Percentiles rank a stretch among this genome's conserved stretches.
phyloP scores from a whole-genome alignment of 495 filamentous ascomycete genomes.

The Pyrenula aspistea region DNA sequence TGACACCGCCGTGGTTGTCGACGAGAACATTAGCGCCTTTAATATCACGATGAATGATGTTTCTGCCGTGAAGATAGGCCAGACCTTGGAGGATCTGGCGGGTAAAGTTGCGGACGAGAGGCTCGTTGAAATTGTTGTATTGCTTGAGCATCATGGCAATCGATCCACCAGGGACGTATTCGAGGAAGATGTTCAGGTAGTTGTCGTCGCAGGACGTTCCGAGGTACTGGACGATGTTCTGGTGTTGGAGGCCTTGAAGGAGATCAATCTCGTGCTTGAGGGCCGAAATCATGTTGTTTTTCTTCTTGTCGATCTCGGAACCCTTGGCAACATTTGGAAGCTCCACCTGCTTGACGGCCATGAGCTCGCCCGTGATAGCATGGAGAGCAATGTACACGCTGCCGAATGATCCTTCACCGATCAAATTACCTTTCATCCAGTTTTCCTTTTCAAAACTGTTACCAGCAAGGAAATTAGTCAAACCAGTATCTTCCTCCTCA shows the following conservation, averaged over 20 bases:
- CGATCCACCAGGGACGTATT: slow-evolving; percentile 95
- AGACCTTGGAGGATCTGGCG: slow-evolving; percentile 90
- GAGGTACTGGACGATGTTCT: slow-evolving; percentile 97
- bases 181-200: slow-evolving; percentile 98
- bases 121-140: slow-evolving; percentile 89
- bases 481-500: slow-evolving; percentile 69
- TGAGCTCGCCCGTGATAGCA: slow-evolving; percentile 89
- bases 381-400: slow-evolving; percentile 96
- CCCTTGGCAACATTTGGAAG: slow-evolving; percentile 70
- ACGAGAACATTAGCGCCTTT: slow-evolving; percentile 98
- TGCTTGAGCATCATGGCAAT: slow-evolving; percentile 97
- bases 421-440: slow-evolving; percentile 98
- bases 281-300: slow-evolving; percentile 95
- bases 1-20: slow-evolving; percentile 97
- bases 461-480: slow-evolving; percentile 74
- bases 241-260: slow-evolving; percentile 84
- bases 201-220: slow-evolving; percentile 83
- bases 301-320: slow-evolving; percentile 71
- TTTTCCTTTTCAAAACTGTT: slow-evolving; percentile 91
- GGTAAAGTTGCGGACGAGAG: slow-evolving; percentile 90
- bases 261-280: slow-evolving; percentile 93
- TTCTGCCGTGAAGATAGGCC: slow-evolving; percentile 86
- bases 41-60: slow-evolving; percentile 98
- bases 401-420: slow-evolving; percentile 94
- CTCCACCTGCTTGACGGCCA: slow-evolving; percentile 98